Base-by-base conservation (phyloP, 2,329 filamentous ascomycete genomes). In the Didymella glomerata region DNA sequence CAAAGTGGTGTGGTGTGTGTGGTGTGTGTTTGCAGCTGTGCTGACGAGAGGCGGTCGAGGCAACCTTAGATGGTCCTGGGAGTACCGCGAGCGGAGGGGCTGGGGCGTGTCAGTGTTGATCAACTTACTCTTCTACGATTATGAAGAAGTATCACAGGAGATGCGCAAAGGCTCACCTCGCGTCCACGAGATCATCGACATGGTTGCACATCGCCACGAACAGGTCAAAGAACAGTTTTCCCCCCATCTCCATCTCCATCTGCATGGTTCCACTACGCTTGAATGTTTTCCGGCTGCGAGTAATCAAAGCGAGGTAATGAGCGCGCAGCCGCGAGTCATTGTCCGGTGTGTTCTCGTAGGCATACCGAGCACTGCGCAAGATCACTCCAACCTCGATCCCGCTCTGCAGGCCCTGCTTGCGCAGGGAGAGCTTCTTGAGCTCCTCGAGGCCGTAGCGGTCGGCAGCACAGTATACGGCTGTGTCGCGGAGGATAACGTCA, bases 261-360 rank as follows among this genome's bases (percentile, higher is more conserved):
- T 97, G 93, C 93, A 97, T 96, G 80, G 93, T 97, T 81, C 93
- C 93, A 83, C 93, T 97, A 81, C 91, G 89, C 89, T 97, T 97
- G 81, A 98, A 97, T 75, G 92, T 97, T 84, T 93, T 93, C 80
- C 94, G 92, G 85, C 91, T 94, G 83, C 93, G 90, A 84, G 97
- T 97, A 81, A 97, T 96, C 80, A 97, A 87, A 78, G 93, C 92
- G 79, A 98, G 89, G 85, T 97, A 97, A 84, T 97, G 93, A 84
- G 93, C 93, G 83, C 93, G 93, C 79, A 98, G 88, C 74, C 90
- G 88, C 76, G 90, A 94, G 83, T 98, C 93, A 72, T 88, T 90
- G 83, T 97, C 92, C 69, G 93, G 93, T 74, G 94, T 97, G 84
- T 97, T 89, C 76, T 91, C 91, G 82, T 98, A 97, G 77, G 93